These are phyloP conservation scores for Senna siamea DNA, from an alignment of 306 rosid species.

Conservation along the genomic window DNA sequence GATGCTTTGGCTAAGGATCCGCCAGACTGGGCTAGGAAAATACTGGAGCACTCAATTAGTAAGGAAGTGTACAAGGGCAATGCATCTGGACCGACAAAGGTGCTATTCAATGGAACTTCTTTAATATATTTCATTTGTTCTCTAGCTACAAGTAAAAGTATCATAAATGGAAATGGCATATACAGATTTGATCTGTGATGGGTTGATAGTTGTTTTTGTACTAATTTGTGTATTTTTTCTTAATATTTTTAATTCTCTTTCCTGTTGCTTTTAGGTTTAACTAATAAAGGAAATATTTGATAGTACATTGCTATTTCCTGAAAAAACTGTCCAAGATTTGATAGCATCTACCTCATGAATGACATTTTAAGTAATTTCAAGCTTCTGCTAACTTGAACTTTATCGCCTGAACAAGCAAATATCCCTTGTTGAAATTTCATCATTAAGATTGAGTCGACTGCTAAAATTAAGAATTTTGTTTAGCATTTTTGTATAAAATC, in stretches of 20 bases:
- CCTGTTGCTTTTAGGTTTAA: background rate
- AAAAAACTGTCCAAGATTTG: background rate
- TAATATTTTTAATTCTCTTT: background rate
- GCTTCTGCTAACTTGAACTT: background rate
- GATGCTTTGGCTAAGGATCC: constrained; percentile 82
- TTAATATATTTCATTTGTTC: constrained; percentile 1
- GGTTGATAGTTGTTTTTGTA: too few relatives aligned
- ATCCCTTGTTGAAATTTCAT: background rate
- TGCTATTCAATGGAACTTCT: constrained; percentile 45
- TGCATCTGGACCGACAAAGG: constrained; percentile 99
- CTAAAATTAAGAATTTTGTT: background rate
- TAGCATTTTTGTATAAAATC: background rate
- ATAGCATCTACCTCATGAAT: background rate
- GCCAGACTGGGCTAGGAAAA: constrained; percentile 93
- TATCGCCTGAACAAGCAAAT: background rate
- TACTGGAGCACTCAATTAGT: constrained; percentile 85
- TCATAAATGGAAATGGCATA: background rate
- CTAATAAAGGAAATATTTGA: background rate
- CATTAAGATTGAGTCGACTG: background rate
- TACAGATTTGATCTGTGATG: background rate
- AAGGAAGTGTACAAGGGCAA: constrained; percentile 98
- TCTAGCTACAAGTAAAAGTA: background rate
- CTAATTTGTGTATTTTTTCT: constrained; percentile 2
- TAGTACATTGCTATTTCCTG: background rate
- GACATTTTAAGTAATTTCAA: constrained; percentile 7